Base-by-base conservation (phyloP, 1,284 basidiomycete species). In the Malassezia equina region DNA sequence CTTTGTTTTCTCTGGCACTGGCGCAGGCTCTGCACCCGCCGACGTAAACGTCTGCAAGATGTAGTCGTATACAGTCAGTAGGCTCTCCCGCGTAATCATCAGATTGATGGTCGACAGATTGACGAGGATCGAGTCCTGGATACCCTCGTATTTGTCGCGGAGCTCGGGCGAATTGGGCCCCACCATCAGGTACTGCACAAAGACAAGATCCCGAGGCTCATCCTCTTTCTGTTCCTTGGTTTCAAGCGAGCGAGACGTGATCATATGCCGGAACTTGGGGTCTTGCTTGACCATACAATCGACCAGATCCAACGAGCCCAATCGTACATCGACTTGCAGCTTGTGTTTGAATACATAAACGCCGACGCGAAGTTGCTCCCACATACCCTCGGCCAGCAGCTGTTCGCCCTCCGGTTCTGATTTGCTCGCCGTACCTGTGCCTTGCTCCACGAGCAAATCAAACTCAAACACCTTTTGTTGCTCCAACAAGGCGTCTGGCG, bases 31-130 rank as follows among this genome's bases (percentile, higher is more conserved):
- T n/a, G 62, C 61, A 2, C 49, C 44, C 1, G 33, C 46, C 19
- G 11, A 15, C 34, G 28, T 43, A 46, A 71, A 71, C 5, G 69
- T 71, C 17, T 88, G 86, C 86, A 99, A 94, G 76, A 99, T 84
- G 78, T 95, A 96, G 77, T 98, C 90, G 76, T 96, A 98, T 9
- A 98, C 78, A 2, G 85, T 81, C 36, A 99, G 78, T 43, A 98
- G 85, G 17, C 93, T 91, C 69, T 90, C 89, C 1, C 94, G 90
- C 4, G 87, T 86, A 1, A 88, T 84, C 58, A 85, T 83, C 75
- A 98, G 84, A 60, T 91, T 82, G 76, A 99, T 86, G 0, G 94
- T 96, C 3, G 93, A 94, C 41, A 99, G 80, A 65, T 85, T 84
- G 57, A 91, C 82, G 67, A 91, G 85, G 55, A 98, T 83, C 55